Evolutionary conservation across 495 filamentous ascomycete species (phyloP), one percentile per base, ranked within the genome.

Genomic region (Penicillium bovifimosum): DNA sequence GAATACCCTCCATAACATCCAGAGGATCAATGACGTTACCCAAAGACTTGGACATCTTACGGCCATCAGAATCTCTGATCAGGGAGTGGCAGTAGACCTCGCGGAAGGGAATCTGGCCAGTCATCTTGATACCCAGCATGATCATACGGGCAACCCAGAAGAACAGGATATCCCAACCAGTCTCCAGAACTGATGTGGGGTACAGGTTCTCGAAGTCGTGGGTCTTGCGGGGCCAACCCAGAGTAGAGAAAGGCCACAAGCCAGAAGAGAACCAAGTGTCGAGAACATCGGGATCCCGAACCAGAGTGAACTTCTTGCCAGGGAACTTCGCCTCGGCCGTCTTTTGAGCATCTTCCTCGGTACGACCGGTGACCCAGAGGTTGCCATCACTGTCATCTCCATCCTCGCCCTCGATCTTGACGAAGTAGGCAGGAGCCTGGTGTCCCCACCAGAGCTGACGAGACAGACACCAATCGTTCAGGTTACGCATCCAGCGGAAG

Each of bases 131-230:
- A 56, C 79, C 76, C 44, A 92, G 76, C 80, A 92, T 87, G 62
- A 92, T 86, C 88, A 92, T 92, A 44, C 87, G 71, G 14, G 80
- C 83, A 48, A 91, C 84, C 88, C 88, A 92, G 81, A 91, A 91
- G 76, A 88, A 85, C 9, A 92, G 69, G 59, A 92, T 92, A 70
- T 92, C 86, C 87, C 87, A 91, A 16, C 88, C 88, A 11, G 87
- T 90, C 66, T 92, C 87, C 43, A 91, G 70, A 41, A 88, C 71
- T 51, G 78, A 82, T 8, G 86, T 90, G 13, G 88, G 87, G 69
- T 85, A 90, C 50, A 90, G 72, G 44, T 82, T 82, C 69, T 82
- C 74, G 42, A 86, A 66, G 62, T 89, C 85, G 46, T 74, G 67
- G 9, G 79, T 85, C 60, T 87, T 69, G 40, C 81, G 75, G 44